Percentiles rank a stretch among this genome's conserved stretches.
Conservation (phyloP, 2,329 filamentous ascomycete genomes). For the Thielaviopsis ethacetica region DNA sequence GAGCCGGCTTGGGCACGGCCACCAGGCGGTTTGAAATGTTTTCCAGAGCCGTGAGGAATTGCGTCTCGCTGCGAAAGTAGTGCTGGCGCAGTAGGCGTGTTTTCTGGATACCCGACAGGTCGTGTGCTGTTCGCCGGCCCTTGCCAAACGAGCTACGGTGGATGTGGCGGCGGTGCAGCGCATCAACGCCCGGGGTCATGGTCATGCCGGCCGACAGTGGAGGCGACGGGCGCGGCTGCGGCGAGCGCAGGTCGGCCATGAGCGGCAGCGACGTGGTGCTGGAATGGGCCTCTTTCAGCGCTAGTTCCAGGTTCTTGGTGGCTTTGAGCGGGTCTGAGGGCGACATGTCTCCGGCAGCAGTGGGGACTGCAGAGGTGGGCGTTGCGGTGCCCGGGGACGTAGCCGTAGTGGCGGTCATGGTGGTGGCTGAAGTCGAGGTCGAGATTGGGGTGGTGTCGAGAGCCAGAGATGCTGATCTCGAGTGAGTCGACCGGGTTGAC, state of each 20-base stretch:
- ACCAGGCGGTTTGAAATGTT: conserved; percentile 76
- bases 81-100: conserved; percentile 60
- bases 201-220: conserved; percentile 38
- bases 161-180: conserved; percentile 41
- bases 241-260: conserved; percentile 37
- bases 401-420: not conserved
- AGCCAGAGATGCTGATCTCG: conserved; percentile 10
- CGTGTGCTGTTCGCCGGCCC: conserved; percentile 38
- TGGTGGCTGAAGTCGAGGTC: not conserved
- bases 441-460: not conserved
- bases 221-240: conserved; percentile 35
- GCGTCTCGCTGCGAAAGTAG: conserved; percentile 68
- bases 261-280: conserved; percentile 54
- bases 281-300: conserved; percentile 40
- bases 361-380: not conserved
- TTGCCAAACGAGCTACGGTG: conserved; percentile 32
- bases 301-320: conserved; percentile 34
- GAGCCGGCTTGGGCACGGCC: conserved; percentile 63
- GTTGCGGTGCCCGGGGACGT: conserved; percentile 1
- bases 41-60: conserved; percentile 65
- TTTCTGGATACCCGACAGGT: conserved; percentile 50
- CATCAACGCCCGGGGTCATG: conserved; percentile 27
- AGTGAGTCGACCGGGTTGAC: not conserved
- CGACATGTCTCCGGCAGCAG: not conserved
- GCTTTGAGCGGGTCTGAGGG: conserved; percentile 19